These are phyloP conservation scores for Colletotrichum zoysiae DNA, from an alignment of 2,329 filamentous ascomycete species.

Conservation along the genomic window DNA sequence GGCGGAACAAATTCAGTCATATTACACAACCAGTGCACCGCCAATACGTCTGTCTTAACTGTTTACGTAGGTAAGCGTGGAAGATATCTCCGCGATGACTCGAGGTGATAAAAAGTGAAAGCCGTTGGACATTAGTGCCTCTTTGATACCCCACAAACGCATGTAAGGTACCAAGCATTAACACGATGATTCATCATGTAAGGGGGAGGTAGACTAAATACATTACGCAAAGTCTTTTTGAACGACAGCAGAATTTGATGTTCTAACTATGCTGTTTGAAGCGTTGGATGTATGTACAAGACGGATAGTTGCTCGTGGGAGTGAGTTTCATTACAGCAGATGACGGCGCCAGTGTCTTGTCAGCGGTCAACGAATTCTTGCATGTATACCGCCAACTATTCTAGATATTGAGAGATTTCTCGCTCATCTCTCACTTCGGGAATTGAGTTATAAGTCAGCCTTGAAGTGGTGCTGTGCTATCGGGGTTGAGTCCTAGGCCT, in stretches of 20 bases:
- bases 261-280: background rate
- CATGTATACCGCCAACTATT: no score
- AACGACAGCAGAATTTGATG: background rate
- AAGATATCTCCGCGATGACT: background rate
- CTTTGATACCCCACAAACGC: background rate
- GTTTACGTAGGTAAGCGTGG: background rate
- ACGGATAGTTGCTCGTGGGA: background rate
- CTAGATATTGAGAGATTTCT: background rate
- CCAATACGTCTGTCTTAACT: background rate
- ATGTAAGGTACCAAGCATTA: background rate
- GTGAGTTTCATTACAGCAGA: background rate
- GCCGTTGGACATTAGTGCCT: background rate
- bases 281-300: background rate
- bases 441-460: background rate
- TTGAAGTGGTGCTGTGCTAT: background rate
- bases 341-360: background rate
- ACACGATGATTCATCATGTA: background rate
- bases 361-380: background rate
- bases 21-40: background rate
- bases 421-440: background rate
- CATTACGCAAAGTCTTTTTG: background rate
- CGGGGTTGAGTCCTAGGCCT: background rate
- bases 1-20: background rate
- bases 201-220: background rate
- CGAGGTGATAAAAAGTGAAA: background rate